A percentile compares a stretch with the other conserved stretches of the same genome.
Conservation (phyloP, 306 rosid species). For the Quercus berberidifolia region DNA sequence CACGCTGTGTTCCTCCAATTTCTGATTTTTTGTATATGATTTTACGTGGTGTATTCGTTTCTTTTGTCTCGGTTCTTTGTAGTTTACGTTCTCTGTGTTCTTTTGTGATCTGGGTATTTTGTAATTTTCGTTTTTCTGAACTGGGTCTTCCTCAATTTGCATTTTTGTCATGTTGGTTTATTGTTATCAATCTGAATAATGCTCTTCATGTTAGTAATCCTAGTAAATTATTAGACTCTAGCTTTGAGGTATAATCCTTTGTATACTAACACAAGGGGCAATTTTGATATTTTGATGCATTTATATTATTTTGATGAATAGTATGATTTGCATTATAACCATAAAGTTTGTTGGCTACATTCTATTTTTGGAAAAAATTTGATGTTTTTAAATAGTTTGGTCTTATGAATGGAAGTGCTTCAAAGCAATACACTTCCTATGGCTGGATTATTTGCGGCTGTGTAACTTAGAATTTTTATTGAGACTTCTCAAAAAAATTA, state of each 20-base stretch:
- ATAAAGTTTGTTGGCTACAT: not conserved
- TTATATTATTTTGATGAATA: not conserved
- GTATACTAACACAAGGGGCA: not conserved
- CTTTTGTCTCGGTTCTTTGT: conserved; percentile 8
- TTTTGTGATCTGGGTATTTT: not conserved
- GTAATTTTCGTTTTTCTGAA: not conserved
- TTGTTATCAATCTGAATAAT: not conserved
- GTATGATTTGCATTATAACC: not conserved
- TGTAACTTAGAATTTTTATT: too few relatives aligned
- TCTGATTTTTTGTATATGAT: not conserved
- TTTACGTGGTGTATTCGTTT: not conserved
- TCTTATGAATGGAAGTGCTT: too few relatives aligned
- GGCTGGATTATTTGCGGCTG: too few relatives aligned
- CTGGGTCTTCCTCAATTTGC: not conserved
- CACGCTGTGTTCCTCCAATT: not conserved
- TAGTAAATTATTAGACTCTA: not conserved
- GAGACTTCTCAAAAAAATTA: not conserved
- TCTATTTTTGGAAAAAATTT: not conserved
- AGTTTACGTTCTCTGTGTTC: not conserved
- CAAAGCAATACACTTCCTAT: too few relatives aligned
- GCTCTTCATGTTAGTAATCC: not conserved
- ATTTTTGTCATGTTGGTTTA: not conserved
- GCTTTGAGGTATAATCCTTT: not conserved
- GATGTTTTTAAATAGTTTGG: not conserved
- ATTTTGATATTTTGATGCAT: not conserved